A percentile compares a stretch with the other conserved stretches of the same genome.
Conservation (phyloP, 106 monocot genomes). For the Gastrodia elata region DNA sequence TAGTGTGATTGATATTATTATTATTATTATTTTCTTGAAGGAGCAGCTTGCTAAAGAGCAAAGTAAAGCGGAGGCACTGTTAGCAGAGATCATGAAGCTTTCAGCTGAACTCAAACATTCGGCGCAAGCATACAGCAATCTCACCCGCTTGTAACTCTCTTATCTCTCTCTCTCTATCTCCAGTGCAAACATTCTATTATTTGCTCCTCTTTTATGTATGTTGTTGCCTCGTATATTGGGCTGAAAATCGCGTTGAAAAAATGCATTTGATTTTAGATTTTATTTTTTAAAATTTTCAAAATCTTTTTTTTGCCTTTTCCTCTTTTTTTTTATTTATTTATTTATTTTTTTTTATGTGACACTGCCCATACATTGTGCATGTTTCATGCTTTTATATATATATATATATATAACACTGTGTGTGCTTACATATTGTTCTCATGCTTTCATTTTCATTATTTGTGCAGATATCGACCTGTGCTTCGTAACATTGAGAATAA, state of each 20-base stretch:
- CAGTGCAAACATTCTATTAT: no score
- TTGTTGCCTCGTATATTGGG: not conserved
- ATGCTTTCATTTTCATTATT: not conserved
- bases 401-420: no score
- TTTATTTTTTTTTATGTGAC: no score
- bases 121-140: conserved; percentile 53
- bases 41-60: conserved; percentile 66
- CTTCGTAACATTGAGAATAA: conserved; percentile 73
- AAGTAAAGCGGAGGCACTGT: conserved; percentile 64
- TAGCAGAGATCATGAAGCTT: conserved; percentile 72
- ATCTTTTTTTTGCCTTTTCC: no score
- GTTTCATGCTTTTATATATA: no score
- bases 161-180: no score
- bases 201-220: not conserved
- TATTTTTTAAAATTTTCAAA: no score
- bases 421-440: conserved; percentile 2
- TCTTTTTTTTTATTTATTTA: no score
- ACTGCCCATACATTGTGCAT: no score
- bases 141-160: conserved; percentile 53
- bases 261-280: no score
- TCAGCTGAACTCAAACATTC: conserved; percentile 66
- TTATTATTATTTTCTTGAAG: conserved; percentile 14
- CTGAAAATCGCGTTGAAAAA: no score
- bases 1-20: not conserved
- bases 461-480: conserved; percentile 81